Conservation (phyloP, 2,329 filamentous ascomycete species). For the Alternaria infectoria region DNA sequence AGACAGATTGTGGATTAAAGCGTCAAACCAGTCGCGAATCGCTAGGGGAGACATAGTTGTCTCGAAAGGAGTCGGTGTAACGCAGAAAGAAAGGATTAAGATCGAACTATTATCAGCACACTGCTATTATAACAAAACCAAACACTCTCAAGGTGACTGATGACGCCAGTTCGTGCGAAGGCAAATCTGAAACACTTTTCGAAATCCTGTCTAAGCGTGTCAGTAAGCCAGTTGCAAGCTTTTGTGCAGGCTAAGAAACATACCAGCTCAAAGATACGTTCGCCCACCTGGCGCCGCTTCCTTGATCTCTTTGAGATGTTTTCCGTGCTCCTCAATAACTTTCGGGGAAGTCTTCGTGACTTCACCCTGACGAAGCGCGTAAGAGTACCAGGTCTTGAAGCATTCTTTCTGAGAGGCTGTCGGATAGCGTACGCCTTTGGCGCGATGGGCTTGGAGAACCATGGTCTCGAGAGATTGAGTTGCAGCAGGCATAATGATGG, state of each 20-base stretch:
- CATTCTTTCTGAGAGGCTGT: constrained; percentile 40
- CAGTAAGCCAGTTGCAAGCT: not conserved
- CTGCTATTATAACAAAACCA: too few relatives aligned
- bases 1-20: not conserved
- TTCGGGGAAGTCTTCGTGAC: constrained; percentile 24
- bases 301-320: constrained; percentile 28
- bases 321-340: constrained; percentile 31
- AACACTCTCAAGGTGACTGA: not conserved
- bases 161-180: not conserved
- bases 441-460: constrained; percentile 44
- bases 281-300: constrained; percentile 36
- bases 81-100: too few relatives aligned
- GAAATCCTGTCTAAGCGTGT: not conserved
- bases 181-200: not conserved
- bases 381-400: constrained; percentile 48
- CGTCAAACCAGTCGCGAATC: not conserved
- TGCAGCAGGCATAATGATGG: constrained; percentile 32
- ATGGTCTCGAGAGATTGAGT: constrained; percentile 40
- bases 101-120: not conserved
- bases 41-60: not conserved
- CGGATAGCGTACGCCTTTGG: constrained; percentile 43
- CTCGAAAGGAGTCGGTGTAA: not conserved
- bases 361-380: constrained; percentile 36
- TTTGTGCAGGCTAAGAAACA: not conserved
- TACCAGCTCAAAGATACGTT: constrained; percentile 35